Base-by-base conservation (phyloP, 2,329 filamentous ascomycete genomes). In the Amauroascus niger region DNA sequence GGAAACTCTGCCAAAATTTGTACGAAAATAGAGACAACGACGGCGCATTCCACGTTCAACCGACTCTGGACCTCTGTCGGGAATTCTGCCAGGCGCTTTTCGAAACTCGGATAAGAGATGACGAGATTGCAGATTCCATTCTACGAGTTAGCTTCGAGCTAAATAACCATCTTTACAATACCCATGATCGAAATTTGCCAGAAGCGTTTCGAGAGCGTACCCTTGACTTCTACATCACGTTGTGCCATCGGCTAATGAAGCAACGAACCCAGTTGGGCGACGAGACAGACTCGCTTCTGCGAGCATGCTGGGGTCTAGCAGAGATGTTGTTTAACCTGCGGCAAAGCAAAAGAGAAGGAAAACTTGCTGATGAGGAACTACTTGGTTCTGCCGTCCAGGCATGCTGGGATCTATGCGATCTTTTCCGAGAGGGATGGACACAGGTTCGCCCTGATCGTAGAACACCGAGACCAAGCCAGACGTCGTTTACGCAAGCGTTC, bases 201-300 rank as follows among this genome's bases (percentile, higher is more conserved):
- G 87, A 94, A 63, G 82, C 85, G 0, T 96, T 97, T 66, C 81
- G 86, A 50, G 90, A 96, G 69, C 78, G 90, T 55, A 96, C 91
- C 0, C 70, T 97, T 54, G 91, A 96, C 63, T 96, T 96, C 63
- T 96, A 96, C 64, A 86, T 95, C 60, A 95, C 91, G 0, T 70
- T 97, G 2, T 96, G 91, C 64, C 91, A 96, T 68, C 83, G 91
- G 37, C 72, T 96, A n/a, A 96, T 96, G 89, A 96, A 95, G 68
- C 88, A 95, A 68, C 81, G 87, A 54, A 86, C 81, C 51, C 84
- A 87, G 26, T 69, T 90, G 1, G 83, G 82, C 0, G 84, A 86
- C 58, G 88, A 95, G 63, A 91, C 88, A 0, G 89, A 95, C 66
- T 83, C 87, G 6, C 76, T 96, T 3, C 77, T 96, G 2, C 80